Percentiles rank a stretch among this genome's conserved stretches.
Evolutionary conservation across 225 moss, liverwort and hornwort genomes (phyloP).

Genomic region (Antitrichia curtipendula): DNA sequence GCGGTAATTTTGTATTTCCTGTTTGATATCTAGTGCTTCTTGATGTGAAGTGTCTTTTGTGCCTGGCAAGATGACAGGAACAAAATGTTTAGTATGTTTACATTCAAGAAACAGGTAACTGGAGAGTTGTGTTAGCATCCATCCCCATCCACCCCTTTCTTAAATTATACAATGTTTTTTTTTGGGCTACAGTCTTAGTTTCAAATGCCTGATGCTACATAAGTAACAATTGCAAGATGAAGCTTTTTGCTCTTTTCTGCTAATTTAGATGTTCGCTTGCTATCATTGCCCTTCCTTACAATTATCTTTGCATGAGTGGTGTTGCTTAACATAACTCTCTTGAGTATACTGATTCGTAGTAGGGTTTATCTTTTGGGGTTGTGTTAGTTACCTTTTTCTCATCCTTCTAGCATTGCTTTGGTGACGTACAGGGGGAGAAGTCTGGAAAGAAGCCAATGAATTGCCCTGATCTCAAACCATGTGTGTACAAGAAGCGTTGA

Average conservation of each 20-base stretch:
- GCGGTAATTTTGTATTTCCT: not conserved
- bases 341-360: not conserved
- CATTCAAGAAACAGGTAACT: constrained; percentile 52
- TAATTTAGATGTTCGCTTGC: not conserved
- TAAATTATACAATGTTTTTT: not conserved
- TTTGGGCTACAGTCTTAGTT: not conserved
- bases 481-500: constrained; percentile 72
- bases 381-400: not conserved
- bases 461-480: constrained; percentile 86
- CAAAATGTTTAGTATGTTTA: constrained; percentile 77
- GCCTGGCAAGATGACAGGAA: constrained; percentile 58
- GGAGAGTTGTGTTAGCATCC: not conserved
- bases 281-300: not conserved
- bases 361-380: not conserved
- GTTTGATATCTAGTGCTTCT: not conserved
- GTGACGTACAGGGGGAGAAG: constrained; percentile 31
- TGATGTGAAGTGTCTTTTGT: not conserved
- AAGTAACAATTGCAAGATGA: not conserved
- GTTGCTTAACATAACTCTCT: not conserved
- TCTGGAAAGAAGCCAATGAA: constrained; percentile 28
- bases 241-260: not conserved
- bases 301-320: not conserved
- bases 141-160: not conserved
- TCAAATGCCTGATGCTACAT: not conserved
- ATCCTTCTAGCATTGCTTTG: not conserved